phyloP scores from a whole-genome alignment of 1,284 basidiomycete species.

The Marasmius tenuissimus region DNA sequence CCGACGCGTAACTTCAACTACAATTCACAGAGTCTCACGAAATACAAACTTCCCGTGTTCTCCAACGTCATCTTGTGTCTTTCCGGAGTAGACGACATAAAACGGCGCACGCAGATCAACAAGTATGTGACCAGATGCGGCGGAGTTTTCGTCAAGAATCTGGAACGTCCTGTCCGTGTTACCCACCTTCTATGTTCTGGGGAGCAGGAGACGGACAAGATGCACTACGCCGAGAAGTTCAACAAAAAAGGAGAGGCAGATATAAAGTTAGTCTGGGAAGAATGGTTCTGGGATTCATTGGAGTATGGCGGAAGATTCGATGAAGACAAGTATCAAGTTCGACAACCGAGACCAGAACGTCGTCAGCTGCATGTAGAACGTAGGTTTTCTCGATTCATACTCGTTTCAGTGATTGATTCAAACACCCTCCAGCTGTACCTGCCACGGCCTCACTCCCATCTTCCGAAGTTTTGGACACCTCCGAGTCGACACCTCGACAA shows the following conservation, averaged over 20 bases:
- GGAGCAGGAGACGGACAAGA: conserved; percentile 61
- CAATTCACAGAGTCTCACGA: conserved; percentile 44
- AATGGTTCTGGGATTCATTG: conserved; percentile 84
- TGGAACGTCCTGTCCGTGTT: conserved; percentile 67
- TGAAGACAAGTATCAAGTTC: conserved; percentile 60
- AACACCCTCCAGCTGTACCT: background rate
- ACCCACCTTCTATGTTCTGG: conserved; percentile 68
- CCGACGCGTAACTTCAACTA: conserved; percentile 2
- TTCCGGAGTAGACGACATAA: conserved; percentile 63
- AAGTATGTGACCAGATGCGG: conserved; percentile 51
- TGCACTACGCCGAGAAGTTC: conserved; percentile 69
- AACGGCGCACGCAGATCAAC: conserved; percentile 55
- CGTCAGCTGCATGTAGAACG: conserved; percentile 32
- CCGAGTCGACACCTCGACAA: background rate
- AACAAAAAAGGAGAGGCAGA: conserved; percentile 62
- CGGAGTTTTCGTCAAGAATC: conserved; percentile 58
- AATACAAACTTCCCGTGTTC: conserved; percentile 67
- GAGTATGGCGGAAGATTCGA: conserved; percentile 63
- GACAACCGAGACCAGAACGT: conserved; percentile 57
- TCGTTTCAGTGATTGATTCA: background rate
- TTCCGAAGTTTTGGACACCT: conserved; percentile 8
- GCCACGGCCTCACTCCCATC: conserved; percentile 19
- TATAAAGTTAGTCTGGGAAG: conserved; percentile 77
- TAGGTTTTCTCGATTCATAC: conserved; percentile 17
- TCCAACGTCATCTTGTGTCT: conserved; percentile 59